phyloP scores from a whole-genome alignment of 495 filamentous ascomycete species.

The Tuber indicum region DNA sequence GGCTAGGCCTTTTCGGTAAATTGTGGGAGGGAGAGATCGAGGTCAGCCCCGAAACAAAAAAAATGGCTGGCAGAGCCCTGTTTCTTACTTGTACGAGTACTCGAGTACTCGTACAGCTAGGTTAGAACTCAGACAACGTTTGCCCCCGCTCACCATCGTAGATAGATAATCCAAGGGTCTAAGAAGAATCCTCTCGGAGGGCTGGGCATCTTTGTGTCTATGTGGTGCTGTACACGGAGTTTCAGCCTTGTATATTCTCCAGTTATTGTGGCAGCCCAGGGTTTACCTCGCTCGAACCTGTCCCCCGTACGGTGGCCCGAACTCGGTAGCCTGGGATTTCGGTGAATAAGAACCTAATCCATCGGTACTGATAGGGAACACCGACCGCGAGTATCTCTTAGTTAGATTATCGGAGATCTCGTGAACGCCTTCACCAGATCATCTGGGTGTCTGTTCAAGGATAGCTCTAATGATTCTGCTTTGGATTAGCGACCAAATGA shows the following conservation, averaged over 20 bases:
- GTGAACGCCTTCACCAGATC: not conserved
- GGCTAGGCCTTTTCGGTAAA: not conserved
- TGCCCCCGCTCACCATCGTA: not conserved
- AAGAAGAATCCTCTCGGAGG: not conserved
- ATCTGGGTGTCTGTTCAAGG: not conserved
- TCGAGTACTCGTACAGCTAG: not conserved
- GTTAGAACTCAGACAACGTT: not conserved
- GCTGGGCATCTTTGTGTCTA: not conserved
- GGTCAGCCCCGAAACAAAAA: not conserved
- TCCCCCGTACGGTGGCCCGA: not conserved
- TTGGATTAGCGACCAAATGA: not conserved
- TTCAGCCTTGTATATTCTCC: not conserved
- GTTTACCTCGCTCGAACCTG: not conserved
- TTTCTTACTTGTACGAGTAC: not conserved
- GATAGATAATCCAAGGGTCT: not conserved
- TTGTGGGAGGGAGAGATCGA: not conserved
- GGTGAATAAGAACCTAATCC: not conserved
- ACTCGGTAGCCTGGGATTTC: not conserved
- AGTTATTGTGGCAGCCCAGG: not conserved
- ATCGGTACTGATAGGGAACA: not conserved
- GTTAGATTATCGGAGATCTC: not conserved
- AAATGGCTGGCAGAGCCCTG: not conserved
- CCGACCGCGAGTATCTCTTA: not conserved
- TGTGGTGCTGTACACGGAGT: not conserved
- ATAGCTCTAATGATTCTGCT: not conserved